phyloP scores from a whole-genome alignment of 176 grass and related monocot species.

The Cymbopogon citratus region DNA sequence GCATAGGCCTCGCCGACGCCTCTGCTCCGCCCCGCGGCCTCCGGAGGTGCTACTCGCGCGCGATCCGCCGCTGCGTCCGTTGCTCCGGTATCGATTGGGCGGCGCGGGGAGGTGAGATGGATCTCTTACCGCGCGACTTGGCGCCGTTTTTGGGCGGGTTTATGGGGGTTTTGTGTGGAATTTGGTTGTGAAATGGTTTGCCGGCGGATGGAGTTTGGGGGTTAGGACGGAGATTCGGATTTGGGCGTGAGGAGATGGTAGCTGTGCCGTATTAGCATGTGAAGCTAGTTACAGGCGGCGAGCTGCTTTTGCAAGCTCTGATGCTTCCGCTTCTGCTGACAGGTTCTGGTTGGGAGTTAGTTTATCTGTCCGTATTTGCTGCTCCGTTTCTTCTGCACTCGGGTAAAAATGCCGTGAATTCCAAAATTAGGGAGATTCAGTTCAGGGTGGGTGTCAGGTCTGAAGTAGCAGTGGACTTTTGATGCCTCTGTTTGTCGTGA shows the following conservation, averaged over 20 bases:
- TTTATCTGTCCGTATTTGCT: neutral
- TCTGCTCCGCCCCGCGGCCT: neutral
- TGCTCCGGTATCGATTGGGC: constrained; percentile 25
- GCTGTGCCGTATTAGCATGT: neutral
- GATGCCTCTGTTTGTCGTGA: neutral
- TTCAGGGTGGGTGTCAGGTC: neutral
- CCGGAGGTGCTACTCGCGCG: neutral
- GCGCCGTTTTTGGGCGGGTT: constrained; percentile 19
- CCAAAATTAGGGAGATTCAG: constrained; percentile 3
- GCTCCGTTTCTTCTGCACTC: constrained; percentile 9
- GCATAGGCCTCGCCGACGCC: constrained; percentile 6
- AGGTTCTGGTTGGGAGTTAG: neutral
- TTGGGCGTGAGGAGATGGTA: neutral
- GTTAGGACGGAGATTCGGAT: constrained; percentile 37
- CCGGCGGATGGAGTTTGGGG: constrained; percentile 5
- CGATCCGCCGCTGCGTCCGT: constrained; percentile 24
- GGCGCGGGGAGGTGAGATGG: constrained; percentile 31
- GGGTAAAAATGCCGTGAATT: neutral
- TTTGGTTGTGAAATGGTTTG: constrained; percentile 13
- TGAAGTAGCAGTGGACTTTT: neutral
- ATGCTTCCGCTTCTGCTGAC: neutral
- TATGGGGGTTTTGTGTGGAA: constrained; percentile 12
- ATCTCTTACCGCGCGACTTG: constrained; percentile 10
- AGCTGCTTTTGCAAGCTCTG: neutral
- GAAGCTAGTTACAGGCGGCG: neutral